phyloP scores from a whole-genome alignment of 345 rosid genomes.

The Eucalyptus erythrocorys region DNA sequence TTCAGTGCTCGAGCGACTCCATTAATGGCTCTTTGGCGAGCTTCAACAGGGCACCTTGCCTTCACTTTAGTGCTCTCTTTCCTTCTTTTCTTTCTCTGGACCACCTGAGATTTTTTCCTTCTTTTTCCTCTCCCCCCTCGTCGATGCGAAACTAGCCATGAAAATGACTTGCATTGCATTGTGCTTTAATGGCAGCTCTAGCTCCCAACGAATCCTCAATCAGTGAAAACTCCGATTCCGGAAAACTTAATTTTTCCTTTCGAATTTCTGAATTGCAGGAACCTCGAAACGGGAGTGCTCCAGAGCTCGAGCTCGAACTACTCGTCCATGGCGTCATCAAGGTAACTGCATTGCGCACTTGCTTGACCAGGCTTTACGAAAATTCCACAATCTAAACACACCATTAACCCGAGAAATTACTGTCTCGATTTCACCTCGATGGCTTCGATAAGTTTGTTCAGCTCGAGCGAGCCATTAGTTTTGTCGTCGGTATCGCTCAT shows the following conservation, averaged over 20 bases:
- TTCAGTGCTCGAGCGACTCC: background rate
- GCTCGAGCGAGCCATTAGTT: background rate
- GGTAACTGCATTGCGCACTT: background rate
- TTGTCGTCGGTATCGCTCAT: background rate
- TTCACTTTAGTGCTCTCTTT: background rate
- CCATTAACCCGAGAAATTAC: background rate
- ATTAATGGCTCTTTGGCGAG: background rate
- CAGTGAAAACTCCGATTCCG: background rate
- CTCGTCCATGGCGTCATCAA: background rate
- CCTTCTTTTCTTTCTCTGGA: background rate
- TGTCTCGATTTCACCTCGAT: background rate
- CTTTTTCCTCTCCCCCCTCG: background rate
- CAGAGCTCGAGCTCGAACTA: background rate
- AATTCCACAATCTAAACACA: background rate
- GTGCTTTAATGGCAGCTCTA: background rate
- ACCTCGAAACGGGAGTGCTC: background rate
- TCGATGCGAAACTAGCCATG: background rate
- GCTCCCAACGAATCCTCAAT: background rate
- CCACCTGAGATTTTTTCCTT: background rate
- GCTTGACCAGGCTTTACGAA: background rate
- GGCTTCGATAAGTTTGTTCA: background rate
- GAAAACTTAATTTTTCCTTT: background rate
- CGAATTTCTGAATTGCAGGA: background rate
- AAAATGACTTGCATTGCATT: background rate
- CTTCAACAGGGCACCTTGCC: background rate